Evolutionary conservation across 2,329 filamentous ascomycete species (phyloP), one percentile per base, ranked within the genome.

Genomic region (Fusarium devonianum): DNA sequence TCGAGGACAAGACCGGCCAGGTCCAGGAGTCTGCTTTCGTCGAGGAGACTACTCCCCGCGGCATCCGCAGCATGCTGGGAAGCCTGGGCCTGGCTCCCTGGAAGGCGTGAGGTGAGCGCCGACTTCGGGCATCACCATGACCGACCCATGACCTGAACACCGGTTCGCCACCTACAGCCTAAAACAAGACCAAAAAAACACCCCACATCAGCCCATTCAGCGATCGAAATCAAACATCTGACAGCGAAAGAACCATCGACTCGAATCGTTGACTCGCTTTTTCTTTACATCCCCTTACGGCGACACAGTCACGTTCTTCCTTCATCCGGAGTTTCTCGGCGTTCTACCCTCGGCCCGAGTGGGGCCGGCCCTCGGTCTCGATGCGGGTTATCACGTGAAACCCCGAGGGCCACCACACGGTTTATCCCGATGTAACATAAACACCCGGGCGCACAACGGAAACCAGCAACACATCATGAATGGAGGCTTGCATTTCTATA

Each of bases 321-420:
- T 25, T 30, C 38, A 30, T 44, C 45, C 38, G 56, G 56, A 45
- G 56, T 59, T 59, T 32, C 18, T 53, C 39, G 19, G 56, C 50
- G 55, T 58, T 59, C 45, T 21, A 18, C 34, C 34, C 29, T 49
- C 54, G 55, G 55, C 36, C 34, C 40, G 34, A 14, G 50, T 58
- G 55, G 56, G 51, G 51, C 56, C 56, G 56, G 10, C n/a, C 28
- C n/a, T 28, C 45, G 49, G 45, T 58, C 43, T 44, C 39, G 42
- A 44, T 45, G 49, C 53, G 43, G 53, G 49, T 58, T 28, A 33
- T 58, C 55, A 58, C 55, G 55, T 58, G 55, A 14, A 47, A 44
- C 53, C 41, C 36, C 32, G 40, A 43, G 21, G 37, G 49, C 35
- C 37, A 16, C 11, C 29, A 16, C 34, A 40, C 44, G 55, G 46